Base-by-base conservation (phyloP, 2,329 filamentous ascomycete genomes). In the Fusarium veterinarium region DNA sequence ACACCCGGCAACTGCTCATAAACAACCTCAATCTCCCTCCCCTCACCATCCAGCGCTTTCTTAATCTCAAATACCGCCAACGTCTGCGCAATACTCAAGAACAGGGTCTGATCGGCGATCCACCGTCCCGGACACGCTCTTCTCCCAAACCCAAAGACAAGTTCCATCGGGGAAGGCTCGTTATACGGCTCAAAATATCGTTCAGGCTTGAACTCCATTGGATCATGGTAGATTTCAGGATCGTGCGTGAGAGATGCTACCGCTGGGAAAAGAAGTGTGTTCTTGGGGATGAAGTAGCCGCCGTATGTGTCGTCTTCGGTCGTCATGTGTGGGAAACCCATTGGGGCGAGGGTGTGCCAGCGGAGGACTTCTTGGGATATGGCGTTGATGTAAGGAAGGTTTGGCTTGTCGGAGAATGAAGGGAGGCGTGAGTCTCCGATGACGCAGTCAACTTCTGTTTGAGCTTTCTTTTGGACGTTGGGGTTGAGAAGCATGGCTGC, bases 1-100 rank as follows among this genome's bases (percentile, higher is more conserved):
- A 70, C 67, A 28, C 67, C 67, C 2, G 67, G 60, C 25, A 70
- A 25, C n/a, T 59, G 53, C 25, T 69, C 57, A 42, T 62, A 56
- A 2, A 20, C 6, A 13, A 62, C 41, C 7, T 77, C 82, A 0
- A 85, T 74, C 14, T 80, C 78, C 23, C 74, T 78, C 0, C 83
- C 86, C 7, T 69, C 9, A 9, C 83, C 79, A 11, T 77, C 75
- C 1, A 69, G 0, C 1, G 61, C 69, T 31, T 70, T 75, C 25
- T 44, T 30, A 8, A 88, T 78, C 8, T 81, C 75, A 55, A 89
- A 89, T 0, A 83, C 83, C 0, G 87, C 81, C 3, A 90, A 77
- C 0, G 81, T 77, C 35, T 85, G 84, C 0, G 81, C 84, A 20
- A 83, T 73, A 4, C 52, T 79, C 4, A 83, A 52, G 28, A 77